Conservation (phyloP, 2,329 filamentous ascomycete species). For the Pyrenophora seminiperda region DNA sequence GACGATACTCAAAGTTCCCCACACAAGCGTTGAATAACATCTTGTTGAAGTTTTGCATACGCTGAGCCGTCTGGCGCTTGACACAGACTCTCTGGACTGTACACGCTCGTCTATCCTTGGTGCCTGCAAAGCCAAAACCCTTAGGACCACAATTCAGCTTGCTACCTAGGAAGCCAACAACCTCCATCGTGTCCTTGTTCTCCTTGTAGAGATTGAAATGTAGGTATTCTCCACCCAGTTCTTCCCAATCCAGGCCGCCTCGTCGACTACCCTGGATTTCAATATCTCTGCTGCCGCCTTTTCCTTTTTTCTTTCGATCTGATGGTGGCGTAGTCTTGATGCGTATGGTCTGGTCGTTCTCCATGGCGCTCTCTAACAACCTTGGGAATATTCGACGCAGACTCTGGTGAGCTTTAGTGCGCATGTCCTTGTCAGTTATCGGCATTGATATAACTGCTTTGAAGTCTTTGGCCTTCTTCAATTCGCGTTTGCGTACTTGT, state of each 20-base stretch:
- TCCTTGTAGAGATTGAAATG: conserved; percentile 96
- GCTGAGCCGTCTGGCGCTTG: conserved; percentile 63
- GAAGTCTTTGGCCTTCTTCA: conserved; percentile 62
- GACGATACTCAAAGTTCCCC: conserved; percentile 81
- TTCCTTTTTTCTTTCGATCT: conserved; percentile 41
- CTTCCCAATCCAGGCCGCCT: conserved; percentile 61
- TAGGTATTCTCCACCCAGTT: conserved; percentile 77
- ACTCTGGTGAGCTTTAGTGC: conserved; percentile 67
- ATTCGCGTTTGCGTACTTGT: conserved; percentile 59
- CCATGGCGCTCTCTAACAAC: conserved; percentile 76
- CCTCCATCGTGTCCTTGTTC: conserved; percentile 96
- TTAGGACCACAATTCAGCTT: conserved; percentile 72
- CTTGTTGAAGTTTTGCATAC: conserved; percentile 67
- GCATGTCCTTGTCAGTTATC: conserved; percentile 65
- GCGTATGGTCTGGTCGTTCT: conserved; percentile 69
- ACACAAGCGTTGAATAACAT: conserved; percentile 66
- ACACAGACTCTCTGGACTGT: conserved; percentile 82
- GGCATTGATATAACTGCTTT: conserved; percentile 58
- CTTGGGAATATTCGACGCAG: conserved; percentile 81
- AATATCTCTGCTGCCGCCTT: conserved; percentile 31
- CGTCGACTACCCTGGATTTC: conserved; percentile 34
- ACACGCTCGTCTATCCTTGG: conserved; percentile 86
- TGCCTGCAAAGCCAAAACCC: conserved; percentile 80
- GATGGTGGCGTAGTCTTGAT: conserved; percentile 56
- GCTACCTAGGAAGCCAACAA: conserved; percentile 75